Evolutionary conservation across 1,284 basidiomycete genomes (phyloP), one percentile per base, ranked within the genome.

Genomic region (Rhodotorula sp.): DNA sequence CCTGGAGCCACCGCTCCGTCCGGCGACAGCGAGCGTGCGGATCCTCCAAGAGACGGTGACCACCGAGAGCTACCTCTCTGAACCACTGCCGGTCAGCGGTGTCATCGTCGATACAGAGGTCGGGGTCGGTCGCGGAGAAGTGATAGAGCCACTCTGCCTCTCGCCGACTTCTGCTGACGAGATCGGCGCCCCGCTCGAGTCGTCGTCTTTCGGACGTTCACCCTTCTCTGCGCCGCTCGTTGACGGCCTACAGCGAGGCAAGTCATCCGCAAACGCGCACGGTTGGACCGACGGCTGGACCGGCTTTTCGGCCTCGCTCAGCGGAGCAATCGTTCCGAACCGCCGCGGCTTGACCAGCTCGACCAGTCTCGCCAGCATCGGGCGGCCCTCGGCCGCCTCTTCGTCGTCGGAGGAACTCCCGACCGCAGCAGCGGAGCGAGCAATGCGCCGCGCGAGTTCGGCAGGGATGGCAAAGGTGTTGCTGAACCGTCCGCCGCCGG

Each of bases 31-130:
- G 21, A 48, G 70, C 14, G 58, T 72, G 23, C 70, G 64, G 18
- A 68, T 72, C 60, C 68, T 56, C 15, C 70, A 72, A 31, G 67
- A 72, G 56, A 68, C 70, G 43, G 68, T 64, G 15, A 66, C 60
- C 4, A 68, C 70, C 20, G 56, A 64, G 3, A 29, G 57, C 8
- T 65, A 66, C 64, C 43, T 57, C 10, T n/a, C 64, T 1, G 60
- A 68, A 8, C 31, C 57, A 21, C 39, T 12, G 3, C 31, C 39
- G 5, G 34, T 26, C 47, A 8, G 18, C 59, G 15, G 31, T 21
- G 39, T 43, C 39, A 43, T 8, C 39, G 39, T 43, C 39, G 39
- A 43, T 14, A 43, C 43, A 15, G 43, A 29, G 1, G 34, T 54
- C 57, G 29, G 58, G 31, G 10, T 51, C 39, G 46, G 49, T 49